phyloP scores from a whole-genome alignment of 345 rosid species.

The Pistacia integerrima region DNA sequence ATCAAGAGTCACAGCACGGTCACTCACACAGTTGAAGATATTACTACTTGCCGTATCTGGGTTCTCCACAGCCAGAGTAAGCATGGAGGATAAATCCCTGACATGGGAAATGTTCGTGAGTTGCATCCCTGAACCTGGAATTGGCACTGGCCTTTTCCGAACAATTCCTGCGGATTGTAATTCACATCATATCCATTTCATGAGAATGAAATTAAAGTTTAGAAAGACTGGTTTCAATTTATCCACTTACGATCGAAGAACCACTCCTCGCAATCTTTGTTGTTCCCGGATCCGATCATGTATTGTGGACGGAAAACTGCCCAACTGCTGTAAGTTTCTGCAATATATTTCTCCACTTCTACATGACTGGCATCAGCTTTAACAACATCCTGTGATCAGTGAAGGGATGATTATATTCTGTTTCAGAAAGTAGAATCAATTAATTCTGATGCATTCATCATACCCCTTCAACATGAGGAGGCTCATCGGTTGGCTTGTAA shows the following conservation, averaged over 20 bases:
- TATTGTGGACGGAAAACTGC: conserved; percentile 84
- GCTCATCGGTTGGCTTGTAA: conserved; percentile 83
- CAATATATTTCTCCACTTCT: conserved; percentile 81
- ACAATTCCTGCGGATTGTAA: conserved; percentile 62
- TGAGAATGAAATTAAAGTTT: not conserved
- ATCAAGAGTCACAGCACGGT: conserved; percentile 88
- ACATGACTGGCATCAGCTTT: conserved; percentile 88
- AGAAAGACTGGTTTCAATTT: not conserved
- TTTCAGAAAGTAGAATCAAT: not conserved
- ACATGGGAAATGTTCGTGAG: conserved; percentile 82
- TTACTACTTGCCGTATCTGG: conserved; percentile 66
- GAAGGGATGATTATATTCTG: not conserved
- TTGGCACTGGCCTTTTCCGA: conserved; percentile 79
- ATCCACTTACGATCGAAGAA: conserved; percentile 81
- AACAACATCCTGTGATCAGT: conserved; percentile 61
- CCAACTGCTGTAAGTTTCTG: conserved; percentile 68
- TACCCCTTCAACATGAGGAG: conserved; percentile 97
- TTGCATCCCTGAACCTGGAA: conserved; percentile 97
- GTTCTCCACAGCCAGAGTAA: conserved; percentile 71
- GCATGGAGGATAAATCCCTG: conserved; percentile 86
- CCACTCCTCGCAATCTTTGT: conserved; percentile 99
- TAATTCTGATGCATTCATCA: conserved; percentile 7
- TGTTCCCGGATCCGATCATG: conserved; percentile 97
- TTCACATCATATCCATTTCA: not conserved
- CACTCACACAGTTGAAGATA: conserved; percentile 88